Conservation (phyloP, 345 rosid species). For the Luvunga scandens region DNA sequence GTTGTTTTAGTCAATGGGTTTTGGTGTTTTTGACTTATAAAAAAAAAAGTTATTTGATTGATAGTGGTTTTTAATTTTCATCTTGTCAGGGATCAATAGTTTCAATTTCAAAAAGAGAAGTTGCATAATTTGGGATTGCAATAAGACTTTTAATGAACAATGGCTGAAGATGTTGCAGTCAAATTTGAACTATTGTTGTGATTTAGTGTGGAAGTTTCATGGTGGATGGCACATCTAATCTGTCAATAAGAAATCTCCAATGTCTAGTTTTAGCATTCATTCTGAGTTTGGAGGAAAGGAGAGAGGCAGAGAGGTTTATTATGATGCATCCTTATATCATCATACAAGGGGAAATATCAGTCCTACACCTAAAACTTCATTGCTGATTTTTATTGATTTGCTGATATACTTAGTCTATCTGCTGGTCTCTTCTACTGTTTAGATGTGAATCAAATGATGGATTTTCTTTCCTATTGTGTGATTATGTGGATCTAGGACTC, state of each 20-base stretch:
- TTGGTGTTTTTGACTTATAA: neutral
- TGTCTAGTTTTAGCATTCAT: neutral
- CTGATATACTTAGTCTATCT: neutral
- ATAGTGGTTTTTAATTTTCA: neutral
- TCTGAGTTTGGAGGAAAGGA: neutral
- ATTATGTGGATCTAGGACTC: neutral
- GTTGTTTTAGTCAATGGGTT: neutral
- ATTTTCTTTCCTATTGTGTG: neutral
- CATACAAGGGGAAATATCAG: neutral
- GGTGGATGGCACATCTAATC: neutral
- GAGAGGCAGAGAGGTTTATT: neutral
- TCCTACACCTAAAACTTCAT: neutral
- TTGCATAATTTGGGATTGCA: neutral
- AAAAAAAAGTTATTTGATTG: neutral
- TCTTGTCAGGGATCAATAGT: neutral
- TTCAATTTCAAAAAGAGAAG: neutral
- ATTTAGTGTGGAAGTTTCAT: neutral
- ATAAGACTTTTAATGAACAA: neutral
- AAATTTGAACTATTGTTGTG: neutral
- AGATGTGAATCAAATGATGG: no score
- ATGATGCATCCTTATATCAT: neutral
- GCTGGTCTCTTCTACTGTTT: neutral
- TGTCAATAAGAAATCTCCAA: neutral
- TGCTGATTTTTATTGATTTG: neutral
- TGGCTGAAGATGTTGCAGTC: neutral